Base-by-base conservation (phyloP, 1,139 yeast species). In the Magnusiomyces clavatus region DNA sequence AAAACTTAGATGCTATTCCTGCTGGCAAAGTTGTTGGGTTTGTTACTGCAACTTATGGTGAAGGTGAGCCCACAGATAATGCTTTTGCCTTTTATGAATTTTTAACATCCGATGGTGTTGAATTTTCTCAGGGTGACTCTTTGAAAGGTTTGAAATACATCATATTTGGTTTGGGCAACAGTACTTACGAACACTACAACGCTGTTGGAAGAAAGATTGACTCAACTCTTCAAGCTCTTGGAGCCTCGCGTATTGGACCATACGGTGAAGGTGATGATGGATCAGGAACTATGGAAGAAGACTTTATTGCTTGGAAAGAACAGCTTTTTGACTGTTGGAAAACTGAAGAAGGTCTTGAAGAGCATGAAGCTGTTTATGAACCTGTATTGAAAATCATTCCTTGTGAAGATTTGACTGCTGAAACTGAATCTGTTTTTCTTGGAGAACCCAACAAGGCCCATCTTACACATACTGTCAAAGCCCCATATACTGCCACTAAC, bases 41-140 rank as follows among this genome's bases (percentile, higher is more conserved):
- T 65, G 77, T 92, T 62, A 73, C 88, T 72, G 95, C 97, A 42
- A 89, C 97, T 11, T 92, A 92, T 63, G 98, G 98, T 61, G 98
- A 92, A 72, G 98, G 98, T 64, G 98, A 92, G 66, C 96, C 96
- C 59, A 92, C 98, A 24, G 98, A 92, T 68, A 86, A 86, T 61
- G 94, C 97, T 14, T 79, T 80, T 47, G 83, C 82, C 49, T 88
- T 92, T 66, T 74, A 75, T 61, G 69, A 69, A 51, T 69, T 71
- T 54, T 64, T 73, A 54, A 61, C 66, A 29, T 61, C 60, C 42
- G 67, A 63, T 17, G 63, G 60, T 39, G 67, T 69, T 34, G 59
- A 56, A 50, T 73, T 73, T 57, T 64, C 71, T 40, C 59, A 65
- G 36, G 68, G 64, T 16, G 82, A 77, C 54, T 78, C 81, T 46